These are phyloP conservation scores for Albugo laibachii DNA, from an alignment of 352 stramenopile genomes.

Conservation along the genomic window DNA sequence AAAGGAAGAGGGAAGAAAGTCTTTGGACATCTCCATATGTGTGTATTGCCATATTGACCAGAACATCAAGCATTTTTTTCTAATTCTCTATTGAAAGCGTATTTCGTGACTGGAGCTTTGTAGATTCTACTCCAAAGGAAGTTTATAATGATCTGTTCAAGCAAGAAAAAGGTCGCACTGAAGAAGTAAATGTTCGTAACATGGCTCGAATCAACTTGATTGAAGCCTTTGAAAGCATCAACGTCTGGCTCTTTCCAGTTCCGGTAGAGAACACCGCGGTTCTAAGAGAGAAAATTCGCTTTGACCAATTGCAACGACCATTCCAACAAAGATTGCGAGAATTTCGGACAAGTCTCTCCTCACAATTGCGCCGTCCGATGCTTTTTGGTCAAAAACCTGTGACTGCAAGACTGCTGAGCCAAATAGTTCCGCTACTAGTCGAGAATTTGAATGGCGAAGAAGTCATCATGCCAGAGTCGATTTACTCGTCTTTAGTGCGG, in stretches of 20 bases:
- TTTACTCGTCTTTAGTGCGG: constrained; percentile 73
- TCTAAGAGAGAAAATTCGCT: constrained; percentile 64
- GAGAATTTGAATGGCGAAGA: constrained; percentile 73
- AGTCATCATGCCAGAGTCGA: constrained; percentile 78
- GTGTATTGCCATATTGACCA: constrained; percentile 7
- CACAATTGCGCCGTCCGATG: constrained; percentile 52
- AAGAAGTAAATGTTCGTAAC: constrained; percentile 68
- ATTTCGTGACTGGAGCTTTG: constrained; percentile 81
- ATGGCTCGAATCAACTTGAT: constrained; percentile 47
- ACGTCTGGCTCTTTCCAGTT: constrained; percentile 69
- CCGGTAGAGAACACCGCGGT: constrained; percentile 62
- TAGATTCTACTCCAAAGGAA: constrained; percentile 58
- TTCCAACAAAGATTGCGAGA: constrained; percentile 66
- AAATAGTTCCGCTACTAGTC: constrained; percentile 58
- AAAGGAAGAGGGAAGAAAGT: constrained; percentile 63
- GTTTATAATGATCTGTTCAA: constrained; percentile 64
- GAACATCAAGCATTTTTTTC: not conserved
- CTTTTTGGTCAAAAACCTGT: constrained; percentile 52
- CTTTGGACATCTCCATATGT: constrained; percentile 78
- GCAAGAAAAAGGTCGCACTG: constrained; percentile 59
- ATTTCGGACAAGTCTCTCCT: constrained; percentile 43
- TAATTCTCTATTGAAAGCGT: constrained; percentile 17
- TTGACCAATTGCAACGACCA: constrained; percentile 53
- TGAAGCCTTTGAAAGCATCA: constrained; percentile 72
- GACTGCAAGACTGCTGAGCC: constrained; percentile 40